Base-by-base conservation (phyloP, 2,329 filamentous ascomycete species). In the Thyridium curvatum region DNA sequence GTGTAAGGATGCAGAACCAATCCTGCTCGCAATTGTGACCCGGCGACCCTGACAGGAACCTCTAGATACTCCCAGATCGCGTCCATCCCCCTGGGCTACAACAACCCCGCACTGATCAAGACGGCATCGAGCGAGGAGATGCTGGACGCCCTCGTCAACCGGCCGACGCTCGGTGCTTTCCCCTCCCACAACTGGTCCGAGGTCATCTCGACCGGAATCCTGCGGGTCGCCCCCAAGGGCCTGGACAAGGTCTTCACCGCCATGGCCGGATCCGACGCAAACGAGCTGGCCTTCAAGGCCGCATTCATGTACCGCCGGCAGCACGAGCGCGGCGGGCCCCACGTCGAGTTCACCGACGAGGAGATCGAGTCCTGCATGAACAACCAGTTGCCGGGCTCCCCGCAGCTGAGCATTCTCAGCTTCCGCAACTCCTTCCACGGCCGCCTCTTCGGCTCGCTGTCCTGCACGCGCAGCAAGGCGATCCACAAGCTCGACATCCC, bases 401-500 rank as follows among this genome's bases (percentile, higher is more conserved):
- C 88, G 1, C 67, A 68, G 41, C 74, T 94, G 52, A 90, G 85
- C 39, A 94, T 95, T 60, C 69, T 95, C 53, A 91, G 85, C 41
- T 95, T 95, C 79, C 86, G 82, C 66, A 81, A 82, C 30, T 86
- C 73, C 45, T 95, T 95, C 75, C 89, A 95, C 68, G 89, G 89
- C 50, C 87, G 89, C 48, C 78, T 94, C 34, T 94, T 95, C 53
- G 89, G 87, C 55, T 84, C 78, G 42, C 75, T 95, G 40, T 91
- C 86, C 45, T 94, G 88, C 41, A 95, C 89, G 12, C 84, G 89
- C 58, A 90, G 84, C 64, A 95, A 95, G 75, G 79, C 89, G 34
- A 90, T 95, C 60, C 89, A 95, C 74, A 95, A 95, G 69, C 71
- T 95, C 52, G 89, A 95, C 59, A 94, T 95, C 52, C 89, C 89